Percentiles rank a stretch among this genome's conserved stretches.
These are phyloP conservation scores for Venturia pyrina DNA, from an alignment of 2,329 filamentous ascomycete species.

Conservation along the genomic window DNA sequence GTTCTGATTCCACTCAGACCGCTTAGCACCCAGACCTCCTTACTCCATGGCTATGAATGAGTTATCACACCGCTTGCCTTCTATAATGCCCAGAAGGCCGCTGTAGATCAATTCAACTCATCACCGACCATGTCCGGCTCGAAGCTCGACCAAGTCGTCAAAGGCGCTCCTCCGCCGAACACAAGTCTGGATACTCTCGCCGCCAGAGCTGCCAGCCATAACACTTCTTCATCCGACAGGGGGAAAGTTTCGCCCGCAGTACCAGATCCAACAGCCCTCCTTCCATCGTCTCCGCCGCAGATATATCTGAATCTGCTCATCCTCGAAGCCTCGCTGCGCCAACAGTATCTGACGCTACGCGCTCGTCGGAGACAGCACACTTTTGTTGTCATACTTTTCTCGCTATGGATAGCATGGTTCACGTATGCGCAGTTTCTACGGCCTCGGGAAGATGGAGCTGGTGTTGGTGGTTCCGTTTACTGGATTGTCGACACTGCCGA, in stretches of 20 bases:
- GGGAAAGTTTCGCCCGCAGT: conserved; percentile 30
- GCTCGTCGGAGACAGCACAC: conserved; percentile 84
- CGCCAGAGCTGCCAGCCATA: conserved; percentile 17
- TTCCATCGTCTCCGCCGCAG: conserved; percentile 86
- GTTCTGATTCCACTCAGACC: neutral
- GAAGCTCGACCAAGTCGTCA: conserved; percentile 78
- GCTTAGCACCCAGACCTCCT: neutral
- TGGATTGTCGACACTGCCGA: conserved; percentile 88
- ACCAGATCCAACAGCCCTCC: conserved; percentile 63
- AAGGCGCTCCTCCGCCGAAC: conserved; percentile 66
- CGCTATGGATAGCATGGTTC: conserved; percentile 74
- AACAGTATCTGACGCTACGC: conserved; percentile 84
- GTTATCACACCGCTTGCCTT: neutral
- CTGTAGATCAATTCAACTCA: neutral
- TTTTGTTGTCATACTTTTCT: conserved; percentile 75
- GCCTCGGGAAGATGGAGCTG: conserved; percentile 89
- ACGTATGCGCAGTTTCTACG: conserved; percentile 85
- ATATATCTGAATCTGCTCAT: conserved; percentile 98
- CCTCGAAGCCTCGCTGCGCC: conserved; percentile 84
- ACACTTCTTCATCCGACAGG: neutral
- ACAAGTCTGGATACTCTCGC: conserved; percentile 35
- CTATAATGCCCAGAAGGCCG: neutral
- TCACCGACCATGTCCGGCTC: conserved; percentile 45
- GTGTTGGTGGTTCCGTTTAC: conserved; percentile 87
- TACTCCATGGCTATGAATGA: neutral